Conservation (phyloP, 2,329 filamentous ascomycete genomes). For the Paraphaeosphaeria minitans region DNA sequence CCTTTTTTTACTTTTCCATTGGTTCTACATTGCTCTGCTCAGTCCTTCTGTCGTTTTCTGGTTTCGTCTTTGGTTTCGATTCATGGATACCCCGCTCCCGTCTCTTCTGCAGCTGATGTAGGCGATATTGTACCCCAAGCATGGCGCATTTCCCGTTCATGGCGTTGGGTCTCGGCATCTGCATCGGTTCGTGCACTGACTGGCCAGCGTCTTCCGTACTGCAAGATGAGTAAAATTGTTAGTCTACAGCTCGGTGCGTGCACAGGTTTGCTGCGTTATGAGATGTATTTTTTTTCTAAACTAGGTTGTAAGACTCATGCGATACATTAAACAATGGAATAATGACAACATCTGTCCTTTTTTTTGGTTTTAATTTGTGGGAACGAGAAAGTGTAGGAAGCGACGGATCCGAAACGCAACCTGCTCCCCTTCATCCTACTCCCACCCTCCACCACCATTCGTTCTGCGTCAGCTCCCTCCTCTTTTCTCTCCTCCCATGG, state of each 20-base stretch:
- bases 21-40: conserved; percentile 7
- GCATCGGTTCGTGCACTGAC: not conserved
- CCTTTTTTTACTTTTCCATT: not conserved
- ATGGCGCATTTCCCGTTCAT: not conserved
- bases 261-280: not conserved
- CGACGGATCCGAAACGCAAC: too few species aligned
- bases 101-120: not conserved
- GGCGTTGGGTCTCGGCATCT: not conserved
- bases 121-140: not conserved
- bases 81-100: conserved; percentile 30
- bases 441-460: too few species aligned
- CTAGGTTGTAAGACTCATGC: too few species aligned
- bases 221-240: not conserved
- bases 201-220: not conserved
- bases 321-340: too few species aligned
- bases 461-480: too few species aligned
- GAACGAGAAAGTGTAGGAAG: too few species aligned
- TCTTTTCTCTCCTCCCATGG: too few species aligned
- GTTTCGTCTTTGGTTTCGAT: conserved; percentile 1
- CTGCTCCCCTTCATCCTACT: too few species aligned
- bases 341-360: too few species aligned
- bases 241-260: not conserved
- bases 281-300: too few species aligned
- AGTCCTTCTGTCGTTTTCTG: conserved; percentile 3
- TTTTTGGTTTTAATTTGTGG: too few species aligned